These are phyloP conservation scores for Colletotrichum agaves DNA, from an alignment of 2,329 filamentous ascomycete genomes.

Conservation along the genomic window DNA sequence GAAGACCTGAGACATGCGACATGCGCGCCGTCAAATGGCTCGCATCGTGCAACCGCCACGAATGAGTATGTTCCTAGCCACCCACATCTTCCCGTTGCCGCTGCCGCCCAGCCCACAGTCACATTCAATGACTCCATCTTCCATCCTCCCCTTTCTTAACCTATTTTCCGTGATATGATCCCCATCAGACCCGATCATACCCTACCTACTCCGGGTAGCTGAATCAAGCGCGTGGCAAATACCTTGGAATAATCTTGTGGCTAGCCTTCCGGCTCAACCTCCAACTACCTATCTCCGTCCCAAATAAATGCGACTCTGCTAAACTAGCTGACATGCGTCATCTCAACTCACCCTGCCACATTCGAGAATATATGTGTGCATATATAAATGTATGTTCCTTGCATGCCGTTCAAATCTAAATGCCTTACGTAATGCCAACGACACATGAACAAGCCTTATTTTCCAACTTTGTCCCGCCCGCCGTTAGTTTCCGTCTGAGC, in stretches of 20 bases:
- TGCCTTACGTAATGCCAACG: background rate
- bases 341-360: background rate
- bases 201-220: background rate
- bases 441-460: background rate
- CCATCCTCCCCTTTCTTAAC: background rate
- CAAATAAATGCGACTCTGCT: constrained; percentile 2
- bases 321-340: background rate
- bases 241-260: background rate
- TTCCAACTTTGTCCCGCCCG: background rate
- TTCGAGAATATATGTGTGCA: background rate
- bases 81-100: background rate
- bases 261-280: background rate
- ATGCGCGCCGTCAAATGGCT: constrained; percentile 36
- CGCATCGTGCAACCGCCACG: constrained; percentile 30
- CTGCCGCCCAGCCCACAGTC: constrained; percentile 23
- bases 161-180: constrained; percentile 8
- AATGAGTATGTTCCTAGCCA: constrained; percentile 28
- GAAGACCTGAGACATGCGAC: constrained; percentile 35
- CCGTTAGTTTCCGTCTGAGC: constrained; percentile 2
- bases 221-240: background rate
- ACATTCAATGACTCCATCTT: background rate
- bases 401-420: background rate
- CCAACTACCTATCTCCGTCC: background rate
- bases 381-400: background rate
- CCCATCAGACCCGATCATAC: background rate